Conservation (phyloP, 805 yeast species). For the Yarrowia sp. region DNA sequence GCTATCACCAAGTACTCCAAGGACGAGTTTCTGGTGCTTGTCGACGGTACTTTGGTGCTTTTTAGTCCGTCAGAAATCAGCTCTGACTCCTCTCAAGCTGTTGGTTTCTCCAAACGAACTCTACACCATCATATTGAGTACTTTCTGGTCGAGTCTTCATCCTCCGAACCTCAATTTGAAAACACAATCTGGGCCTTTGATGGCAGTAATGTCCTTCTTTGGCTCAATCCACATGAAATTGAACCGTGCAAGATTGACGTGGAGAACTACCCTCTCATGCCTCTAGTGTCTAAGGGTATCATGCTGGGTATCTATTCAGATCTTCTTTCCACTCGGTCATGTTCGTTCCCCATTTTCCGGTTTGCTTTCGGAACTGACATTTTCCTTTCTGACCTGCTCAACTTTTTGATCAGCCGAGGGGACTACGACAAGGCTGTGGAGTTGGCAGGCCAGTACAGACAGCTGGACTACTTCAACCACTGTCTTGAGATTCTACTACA, state of each 20-base stretch:
- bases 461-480: conserved; percentile 53
- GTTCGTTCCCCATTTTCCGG: conserved; percentile 48
- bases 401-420: conserved; percentile 45
- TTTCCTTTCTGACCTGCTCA: conserved; percentile 49
- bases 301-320: conserved; percentile 60
- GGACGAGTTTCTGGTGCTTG: conserved; percentile 45
- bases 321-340: conserved; percentile 49
- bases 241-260: conserved; percentile 42
- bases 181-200: conserved; percentile 54
- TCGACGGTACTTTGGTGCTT: conserved; percentile 52
- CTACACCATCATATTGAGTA: conserved; percentile 52
- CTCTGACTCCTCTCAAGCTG: conserved; percentile 2
- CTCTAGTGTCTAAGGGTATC: conserved; percentile 57
- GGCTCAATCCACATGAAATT: conserved; percentile 42
- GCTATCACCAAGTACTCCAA: conserved; percentile 44
- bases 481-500: conserved; percentile 54
- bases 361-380: conserved; percentile 48
- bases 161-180: conserved; percentile 42
- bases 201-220: conserved; percentile 49
- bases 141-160: conserved; percentile 46
- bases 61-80: conserved; percentile 42
- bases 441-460: conserved; percentile 47
- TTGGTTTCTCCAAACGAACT: conserved; percentile 44
- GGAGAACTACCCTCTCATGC: conserved; percentile 61
- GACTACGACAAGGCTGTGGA: conserved; percentile 43